These are phyloP conservation scores for Lactarius sanguifluus DNA, from an alignment of 768 basidiomycete species.

Conservation along the genomic window DNA sequence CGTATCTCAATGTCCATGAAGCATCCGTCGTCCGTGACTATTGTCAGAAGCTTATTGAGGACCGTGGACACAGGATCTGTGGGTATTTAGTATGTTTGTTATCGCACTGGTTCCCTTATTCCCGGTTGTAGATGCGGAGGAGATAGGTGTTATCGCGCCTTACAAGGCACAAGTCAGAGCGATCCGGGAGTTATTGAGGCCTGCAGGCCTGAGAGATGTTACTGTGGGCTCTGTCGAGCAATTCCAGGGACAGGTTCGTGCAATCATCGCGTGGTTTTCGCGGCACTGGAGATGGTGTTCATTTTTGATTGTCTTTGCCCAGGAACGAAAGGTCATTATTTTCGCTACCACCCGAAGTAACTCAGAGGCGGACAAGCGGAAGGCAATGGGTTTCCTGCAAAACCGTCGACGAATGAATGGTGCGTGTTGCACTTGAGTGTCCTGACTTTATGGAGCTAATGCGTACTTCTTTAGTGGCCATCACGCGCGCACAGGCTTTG, in stretches of 20 bases:
- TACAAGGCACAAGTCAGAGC: constrained; percentile 41
- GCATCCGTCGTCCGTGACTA: constrained; percentile 39
- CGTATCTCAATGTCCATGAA: constrained; percentile 44
- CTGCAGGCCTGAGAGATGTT: constrained; percentile 25
- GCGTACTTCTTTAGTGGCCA: constrained; percentile 46
- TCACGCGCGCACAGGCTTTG: constrained; percentile 65
- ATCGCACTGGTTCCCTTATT: background rate
- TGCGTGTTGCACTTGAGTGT: constrained; percentile 21
- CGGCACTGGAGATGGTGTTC: background rate
- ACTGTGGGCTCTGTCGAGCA: constrained; percentile 44
- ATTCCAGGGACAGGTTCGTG: constrained; percentile 44
- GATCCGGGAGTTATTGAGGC: constrained; percentile 34
- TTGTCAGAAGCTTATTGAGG: constrained; percentile 32
- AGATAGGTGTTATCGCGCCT: constrained; percentile 44
- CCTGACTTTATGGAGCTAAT: background rate
- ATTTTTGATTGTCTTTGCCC: background rate
- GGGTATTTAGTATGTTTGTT: constrained; percentile 20
- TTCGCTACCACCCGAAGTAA: constrained; percentile 41
- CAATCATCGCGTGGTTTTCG: background rate
- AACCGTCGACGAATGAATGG: constrained; percentile 43
- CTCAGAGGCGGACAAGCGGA: constrained; percentile 31
- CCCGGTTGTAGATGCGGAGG: constrained; percentile 30
- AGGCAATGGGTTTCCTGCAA: constrained; percentile 39
- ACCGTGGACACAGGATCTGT: constrained; percentile 36
- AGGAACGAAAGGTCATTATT: constrained; percentile 43